Evolutionary conservation across 2,329 filamentous ascomycete genomes (phyloP).

Genomic region (Trichoderma sp.): DNA sequence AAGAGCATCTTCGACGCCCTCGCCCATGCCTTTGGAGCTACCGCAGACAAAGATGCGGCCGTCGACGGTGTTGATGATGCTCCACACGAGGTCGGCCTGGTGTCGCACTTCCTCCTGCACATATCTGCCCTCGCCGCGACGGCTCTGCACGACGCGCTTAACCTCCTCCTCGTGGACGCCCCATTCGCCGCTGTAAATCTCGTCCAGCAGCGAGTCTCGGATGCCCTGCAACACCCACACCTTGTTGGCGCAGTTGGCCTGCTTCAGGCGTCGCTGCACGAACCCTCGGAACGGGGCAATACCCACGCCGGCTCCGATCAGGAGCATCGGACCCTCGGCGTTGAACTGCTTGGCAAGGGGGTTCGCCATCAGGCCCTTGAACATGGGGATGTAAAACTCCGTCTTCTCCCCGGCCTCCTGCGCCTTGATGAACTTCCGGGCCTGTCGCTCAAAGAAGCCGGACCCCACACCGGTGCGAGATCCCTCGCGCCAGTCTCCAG

Average conservation of each 20-base stretch:
- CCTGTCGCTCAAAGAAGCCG: slow-evolving; percentile 88
- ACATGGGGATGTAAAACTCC: slow-evolving; percentile 87
- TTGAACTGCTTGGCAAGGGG: slow-evolving; percentile 90
- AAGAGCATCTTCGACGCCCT: slow-evolving; percentile 86
- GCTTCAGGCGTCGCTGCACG: slow-evolving; percentile 89
- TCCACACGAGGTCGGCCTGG: slow-evolving; percentile 97
- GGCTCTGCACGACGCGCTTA: slow-evolving; percentile 78
- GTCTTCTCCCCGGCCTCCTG: slow-evolving; percentile 60
- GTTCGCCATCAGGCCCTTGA: slow-evolving; percentile 97
- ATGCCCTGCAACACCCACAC: slow-evolving; percentile 96
- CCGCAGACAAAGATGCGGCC: slow-evolving; percentile 96
- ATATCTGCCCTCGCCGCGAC: slow-evolving; percentile 78
- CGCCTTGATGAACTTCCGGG: slow-evolving; percentile 68
- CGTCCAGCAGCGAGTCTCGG: slow-evolving; percentile 90
- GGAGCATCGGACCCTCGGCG: slow-evolving; percentile 92
- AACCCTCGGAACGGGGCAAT: slow-evolving; percentile 98
- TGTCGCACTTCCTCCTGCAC: slow-evolving; percentile 93
- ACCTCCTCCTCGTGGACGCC: slow-evolving; percentile 88
- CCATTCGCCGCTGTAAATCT: slow-evolving; percentile 96
- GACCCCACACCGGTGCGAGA: slow-evolving; percentile 83
- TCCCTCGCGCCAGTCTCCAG: slow-evolving; percentile 72
- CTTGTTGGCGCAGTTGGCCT: slow-evolving; percentile 95
- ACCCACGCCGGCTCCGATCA: slow-evolving; percentile 94
- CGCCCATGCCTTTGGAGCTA: slow-evolving; percentile 94
- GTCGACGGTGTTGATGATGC: slow-evolving; percentile 93